A percentile compares a stretch with the other conserved stretches of the same genome.
Conservation (phyloP, 2,329 filamentous ascomycete species). For the Fusarium multiceps region DNA sequence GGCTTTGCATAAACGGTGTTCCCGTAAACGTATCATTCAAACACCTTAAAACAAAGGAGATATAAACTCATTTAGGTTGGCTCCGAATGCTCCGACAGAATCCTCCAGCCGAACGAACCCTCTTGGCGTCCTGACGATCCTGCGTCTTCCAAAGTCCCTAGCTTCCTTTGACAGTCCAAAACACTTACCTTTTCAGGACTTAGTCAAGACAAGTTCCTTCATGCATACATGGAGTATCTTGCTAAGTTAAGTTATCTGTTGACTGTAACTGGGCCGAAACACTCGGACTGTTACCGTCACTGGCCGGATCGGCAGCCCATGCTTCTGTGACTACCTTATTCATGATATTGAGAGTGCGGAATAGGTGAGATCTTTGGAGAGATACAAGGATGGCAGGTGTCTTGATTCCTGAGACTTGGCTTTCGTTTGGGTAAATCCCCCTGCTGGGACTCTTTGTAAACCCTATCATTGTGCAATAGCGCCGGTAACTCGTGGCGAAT, state of each 20-base stretch:
- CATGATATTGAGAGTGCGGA: background rate
- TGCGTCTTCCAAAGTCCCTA: background rate
- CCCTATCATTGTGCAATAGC: background rate
- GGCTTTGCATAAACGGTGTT: background rate
- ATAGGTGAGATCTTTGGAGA: background rate
- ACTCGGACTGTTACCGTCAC: slow-evolving; percentile 1
- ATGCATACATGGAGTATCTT: background rate
- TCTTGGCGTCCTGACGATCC: background rate
- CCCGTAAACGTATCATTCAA: background rate
- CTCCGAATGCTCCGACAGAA: background rate
- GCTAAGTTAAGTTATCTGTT: background rate
- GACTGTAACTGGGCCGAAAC: background rate
- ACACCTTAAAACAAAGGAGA: background rate
- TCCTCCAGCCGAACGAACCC: background rate
- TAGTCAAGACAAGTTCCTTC: background rate
- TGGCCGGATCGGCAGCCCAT: slow-evolving; percentile 5
- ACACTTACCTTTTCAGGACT: background rate
- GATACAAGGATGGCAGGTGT: background rate
- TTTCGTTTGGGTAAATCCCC: background rate
- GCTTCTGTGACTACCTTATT: background rate
- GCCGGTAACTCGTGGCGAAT: background rate
- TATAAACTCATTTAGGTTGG: background rate
- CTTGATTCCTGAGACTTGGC: background rate
- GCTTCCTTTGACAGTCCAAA: background rate
- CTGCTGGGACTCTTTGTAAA: background rate